Evolutionary conservation across 352 stramenopile genomes (phyloP), one percentile per base, ranked within the genome.

Genomic region (Phytopythium mirpurense): DNA sequence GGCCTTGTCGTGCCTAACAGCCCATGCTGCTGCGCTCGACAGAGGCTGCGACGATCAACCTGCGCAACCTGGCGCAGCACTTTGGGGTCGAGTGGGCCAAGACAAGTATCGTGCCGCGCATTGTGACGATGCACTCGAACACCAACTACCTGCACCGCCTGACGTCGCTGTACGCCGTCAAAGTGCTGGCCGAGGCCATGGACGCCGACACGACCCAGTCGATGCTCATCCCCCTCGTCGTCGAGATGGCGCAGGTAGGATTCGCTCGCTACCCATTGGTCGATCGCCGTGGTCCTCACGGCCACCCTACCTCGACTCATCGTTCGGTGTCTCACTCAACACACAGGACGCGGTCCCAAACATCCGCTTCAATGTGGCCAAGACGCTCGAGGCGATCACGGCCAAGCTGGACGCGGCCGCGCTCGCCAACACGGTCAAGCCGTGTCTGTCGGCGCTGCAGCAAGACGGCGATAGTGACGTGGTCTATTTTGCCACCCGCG

Each of bases 281-380:
- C 26, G 62, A 24, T 37, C n/a, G n/a, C n/a, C n/a, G n/a, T n/a
- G n/a, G n/a, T n/a, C n/a, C n/a, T n/a, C n/a, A n/a, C n/a, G n/a
- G n/a, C n/a, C n/a, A n/a, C n/a, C n/a, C n/a, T n/a, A n/a, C n/a
- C n/a, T n/a, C n/a, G n/a, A n/a, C n/a, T n/a, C n/a, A n/a, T n/a
- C n/a, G n/a, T n/a, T n/a, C n/a, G n/a, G n/a, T n/a, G n/a, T n/a
- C n/a, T n/a, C n/a, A n/a, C n/a, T n/a, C n/a, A n/a, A n/a, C n/a
- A n/a, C n/a, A n/a, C 59, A 95, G 80, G 86, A 96, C 60, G 83
- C 88, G n/a, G 91, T 99, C 11, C 90, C 96, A 4, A 99, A 99
- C 72, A 98, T 99, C 51, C 90, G 96, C 24, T 99, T 99, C 62
- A 99, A 98, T 70, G 95, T 99, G 34, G 95, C 96, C 23, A 99